Percentiles rank a stretch among this genome's conserved stretches.
Evolutionary conservation across 176 grass and related monocot genomes (phyloP).

Genomic region (Cymbopogon citratus): DNA sequence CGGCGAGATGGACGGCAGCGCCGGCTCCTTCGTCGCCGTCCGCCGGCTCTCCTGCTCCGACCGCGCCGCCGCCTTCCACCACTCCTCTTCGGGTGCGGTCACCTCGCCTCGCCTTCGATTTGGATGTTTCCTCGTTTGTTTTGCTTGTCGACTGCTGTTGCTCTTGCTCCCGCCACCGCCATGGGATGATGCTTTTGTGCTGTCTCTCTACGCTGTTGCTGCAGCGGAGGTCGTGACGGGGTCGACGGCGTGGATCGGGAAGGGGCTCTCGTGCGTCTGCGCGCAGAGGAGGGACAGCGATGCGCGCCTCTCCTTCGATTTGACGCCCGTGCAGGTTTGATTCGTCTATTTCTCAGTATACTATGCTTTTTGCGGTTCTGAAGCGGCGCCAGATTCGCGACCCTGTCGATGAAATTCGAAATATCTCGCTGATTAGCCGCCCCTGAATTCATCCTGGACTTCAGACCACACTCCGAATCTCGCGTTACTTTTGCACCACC

Average conservation of each 20-base stretch:
- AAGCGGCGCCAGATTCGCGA: background rate
- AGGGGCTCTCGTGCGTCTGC: conserved; percentile 92
- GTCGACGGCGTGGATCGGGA: conserved; percentile 96
- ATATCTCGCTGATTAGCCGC: background rate
- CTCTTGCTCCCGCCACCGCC: background rate
- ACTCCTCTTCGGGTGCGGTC: conserved; percentile 53
- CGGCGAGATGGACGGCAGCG: conserved; percentile 47
- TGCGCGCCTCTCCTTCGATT: conserved; percentile 75
- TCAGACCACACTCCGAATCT: background rate
- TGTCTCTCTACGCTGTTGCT: conserved; percentile 8
- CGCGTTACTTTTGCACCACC: background rate
- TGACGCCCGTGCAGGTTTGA: conserved; percentile 75
- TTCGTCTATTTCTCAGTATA: background rate
- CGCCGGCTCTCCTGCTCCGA: conserved; percentile 43
- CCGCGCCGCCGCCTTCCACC: conserved; percentile 49
- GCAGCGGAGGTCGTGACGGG: conserved; percentile 79
- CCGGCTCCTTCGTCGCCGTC: conserved; percentile 56
- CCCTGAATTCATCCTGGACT: background rate
- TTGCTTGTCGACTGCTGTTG: background rate
- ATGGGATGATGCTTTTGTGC: conserved; percentile 8
- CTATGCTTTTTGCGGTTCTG: background rate
- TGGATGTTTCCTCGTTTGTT: background rate
- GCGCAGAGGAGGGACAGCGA: conserved; percentile 88
- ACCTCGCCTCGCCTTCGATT: background rate
- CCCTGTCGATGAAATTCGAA: background rate